Evolutionary conservation across 1,139 yeast genomes (phyloP).

Genomic region (Taphrina communis): DNA sequence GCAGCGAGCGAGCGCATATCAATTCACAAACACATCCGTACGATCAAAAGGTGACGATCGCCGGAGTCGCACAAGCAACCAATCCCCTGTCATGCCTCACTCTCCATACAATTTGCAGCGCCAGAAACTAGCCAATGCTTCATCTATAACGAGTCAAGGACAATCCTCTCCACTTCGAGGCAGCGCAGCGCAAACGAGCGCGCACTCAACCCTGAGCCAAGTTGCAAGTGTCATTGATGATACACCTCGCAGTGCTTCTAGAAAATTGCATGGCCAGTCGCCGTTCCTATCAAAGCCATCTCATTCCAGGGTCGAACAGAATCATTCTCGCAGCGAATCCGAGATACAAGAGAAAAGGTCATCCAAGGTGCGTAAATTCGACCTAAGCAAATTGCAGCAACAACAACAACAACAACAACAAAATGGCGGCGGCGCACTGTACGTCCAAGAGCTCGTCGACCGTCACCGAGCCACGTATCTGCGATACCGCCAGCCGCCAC

Average conservation of each 20-base stretch:
- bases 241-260: background rate
- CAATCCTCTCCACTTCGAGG: background rate
- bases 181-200: no score
- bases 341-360: background rate
- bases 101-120: background rate
- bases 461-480: slow-evolving; percentile 11
- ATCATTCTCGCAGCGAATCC: background rate
- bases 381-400: background rate
- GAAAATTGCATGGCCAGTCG: background rate
- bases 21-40: background rate
- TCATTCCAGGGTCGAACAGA: background rate
- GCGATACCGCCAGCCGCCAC: slow-evolving; percentile 11
- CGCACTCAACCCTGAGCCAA: background rate
- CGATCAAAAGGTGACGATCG: background rate
- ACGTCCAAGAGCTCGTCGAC: slow-evolving; percentile 12
- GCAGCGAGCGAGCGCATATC: slow-evolving; percentile 4
- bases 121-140: background rate
- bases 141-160: background rate
- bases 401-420: background rate
- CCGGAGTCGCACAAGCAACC: background rate
- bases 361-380: background rate
- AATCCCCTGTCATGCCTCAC: background rate
- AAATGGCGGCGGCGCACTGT: background rate
- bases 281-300: background rate
- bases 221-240: background rate